Conservation (phyloP, 2,329 filamentous ascomycete species). For the Alternaria hordeiaustralica region DNA sequence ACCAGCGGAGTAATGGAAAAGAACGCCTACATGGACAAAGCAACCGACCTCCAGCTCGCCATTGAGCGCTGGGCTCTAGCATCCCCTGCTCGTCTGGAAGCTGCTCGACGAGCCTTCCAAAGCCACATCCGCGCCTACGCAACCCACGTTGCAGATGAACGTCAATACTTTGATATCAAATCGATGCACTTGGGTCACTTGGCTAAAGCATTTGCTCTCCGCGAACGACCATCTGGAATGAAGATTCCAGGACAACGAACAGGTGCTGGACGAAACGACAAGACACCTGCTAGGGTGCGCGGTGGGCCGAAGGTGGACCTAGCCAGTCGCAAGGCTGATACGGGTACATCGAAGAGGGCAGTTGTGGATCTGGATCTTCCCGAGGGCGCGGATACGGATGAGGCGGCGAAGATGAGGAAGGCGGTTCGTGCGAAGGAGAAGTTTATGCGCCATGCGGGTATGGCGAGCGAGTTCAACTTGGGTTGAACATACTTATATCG, state of each 20-base stretch:
- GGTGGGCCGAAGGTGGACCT: slow-evolving; percentile 45
- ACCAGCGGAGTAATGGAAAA: slow-evolving; percentile 47
- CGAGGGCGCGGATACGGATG: slow-evolving; percentile 59
- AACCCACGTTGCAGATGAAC: slow-evolving; percentile 86
- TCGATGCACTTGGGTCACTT: slow-evolving; percentile 89
- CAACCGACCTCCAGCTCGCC: slow-evolving; percentile 72
- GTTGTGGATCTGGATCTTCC: slow-evolving; percentile 39
- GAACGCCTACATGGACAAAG: slow-evolving; percentile 67
- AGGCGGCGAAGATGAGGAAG: slow-evolving; percentile 68
- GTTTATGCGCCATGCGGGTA: slow-evolving; percentile 59
- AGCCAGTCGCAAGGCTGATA: slow-evolving; percentile 46
- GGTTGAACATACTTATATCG: slow-evolving; percentile 50
- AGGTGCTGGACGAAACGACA: slow-evolving; percentile 46
- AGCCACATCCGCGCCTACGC: slow-evolving; percentile 94
- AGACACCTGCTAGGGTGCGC: slow-evolving; percentile 51
- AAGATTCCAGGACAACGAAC: slow-evolving; percentile 59
- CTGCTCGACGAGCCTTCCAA: slow-evolving; percentile 84
- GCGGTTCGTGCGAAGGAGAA: slow-evolving; percentile 56
- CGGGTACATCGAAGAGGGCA: slow-evolving; percentile 21
- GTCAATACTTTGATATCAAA: slow-evolving; percentile 88
- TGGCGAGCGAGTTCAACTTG: slow-evolving; percentile 72
- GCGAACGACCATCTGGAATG: slow-evolving; percentile 88
- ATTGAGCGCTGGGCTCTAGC: slow-evolving; percentile 70
- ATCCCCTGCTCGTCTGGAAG: slow-evolving; percentile 73
- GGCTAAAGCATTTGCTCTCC: slow-evolving; percentile 89